Evolutionary conservation across 2,329 filamentous ascomycete genomes (phyloP).

Genomic region (Xylariaceae sp.): DNA sequence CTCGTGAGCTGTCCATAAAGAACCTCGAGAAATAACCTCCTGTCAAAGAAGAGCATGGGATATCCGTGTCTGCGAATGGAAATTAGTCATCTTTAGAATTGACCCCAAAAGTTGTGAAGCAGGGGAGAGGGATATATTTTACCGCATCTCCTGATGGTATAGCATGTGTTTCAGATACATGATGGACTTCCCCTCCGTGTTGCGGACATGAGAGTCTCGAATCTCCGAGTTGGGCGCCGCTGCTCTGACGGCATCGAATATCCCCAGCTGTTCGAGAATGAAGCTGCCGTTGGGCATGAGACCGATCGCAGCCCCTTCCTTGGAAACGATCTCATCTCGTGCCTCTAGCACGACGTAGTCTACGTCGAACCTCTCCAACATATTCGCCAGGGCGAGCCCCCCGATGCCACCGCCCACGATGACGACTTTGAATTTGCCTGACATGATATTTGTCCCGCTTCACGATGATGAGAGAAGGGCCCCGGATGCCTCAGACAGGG

Average conservation of each 20-base stretch:
- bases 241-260: constrained; percentile 25
- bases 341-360: constrained; percentile 46
- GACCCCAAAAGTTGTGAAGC: not conserved
- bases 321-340: constrained; percentile 36
- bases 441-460: too few relatives aligned
- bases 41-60: constrained; percentile 32
- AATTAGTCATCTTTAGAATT: constrained; percentile 3
- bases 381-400: constrained; percentile 41
- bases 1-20: constrained; percentile 31
- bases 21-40: constrained; percentile 30
- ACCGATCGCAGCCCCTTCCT: constrained; percentile 43
- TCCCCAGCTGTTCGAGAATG: constrained; percentile 47
- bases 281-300: constrained; percentile 37
- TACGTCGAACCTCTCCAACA: constrained; percentile 40
- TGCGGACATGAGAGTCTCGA: constrained; percentile 1
- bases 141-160: constrained; percentile 5
- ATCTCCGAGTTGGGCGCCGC: constrained; percentile 13
- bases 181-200: constrained; percentile 13
- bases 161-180: constrained; percentile 4
- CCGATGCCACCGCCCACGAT: constrained; percentile 46
- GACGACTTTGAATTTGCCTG: constrained; percentile 38
- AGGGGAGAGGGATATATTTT: too few relatives aligned
- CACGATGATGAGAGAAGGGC: too few relatives aligned
- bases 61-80: constrained; percentile 28
- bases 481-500: too few relatives aligned